Conservation (phyloP, 2,329 filamentous ascomycete genomes). For the Blumeria graminis region DNA sequence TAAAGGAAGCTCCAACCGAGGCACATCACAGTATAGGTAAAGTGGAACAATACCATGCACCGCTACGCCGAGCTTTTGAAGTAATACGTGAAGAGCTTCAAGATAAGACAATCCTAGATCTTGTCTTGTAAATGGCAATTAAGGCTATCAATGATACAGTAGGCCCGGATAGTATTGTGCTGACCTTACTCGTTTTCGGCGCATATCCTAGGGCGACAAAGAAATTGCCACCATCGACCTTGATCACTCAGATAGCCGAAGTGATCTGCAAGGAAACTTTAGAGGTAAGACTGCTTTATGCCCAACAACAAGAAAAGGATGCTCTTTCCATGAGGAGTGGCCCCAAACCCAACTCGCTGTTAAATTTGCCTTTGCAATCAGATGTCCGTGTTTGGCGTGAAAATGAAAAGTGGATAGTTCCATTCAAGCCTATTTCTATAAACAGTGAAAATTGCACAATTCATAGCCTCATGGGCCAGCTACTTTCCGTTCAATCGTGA, state of each 20-base stretch:
- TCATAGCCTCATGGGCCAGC: background rate
- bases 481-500: slow-evolving; percentile 2
- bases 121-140: slow-evolving; percentile 4
- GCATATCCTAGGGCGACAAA: slow-evolving; percentile 2
- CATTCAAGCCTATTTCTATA: slow-evolving; percentile 3
- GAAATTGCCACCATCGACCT: background rate
- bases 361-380: slow-evolving; percentile 2
- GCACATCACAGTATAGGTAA: too few species aligned
- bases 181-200: slow-evolving; percentile 4
- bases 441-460: slow-evolving; percentile 3
- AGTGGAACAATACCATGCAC: slow-evolving; percentile 1
- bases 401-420: slow-evolving; percentile 1
- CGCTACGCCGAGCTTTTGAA: slow-evolving; percentile 2
- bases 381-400: slow-evolving; percentile 4
- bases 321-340: slow-evolving; percentile 3
- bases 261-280: slow-evolving; percentile 2
- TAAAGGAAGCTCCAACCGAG: too few species aligned
- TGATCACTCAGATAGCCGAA: slow-evolving; percentile 1
- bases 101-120: background rate
- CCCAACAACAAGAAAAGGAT: slow-evolving; percentile 2
- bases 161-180: slow-evolving; percentile 3
- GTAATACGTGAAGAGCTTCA: slow-evolving; percentile 3
- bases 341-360: background rate
- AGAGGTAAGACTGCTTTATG: slow-evolving; percentile 1
- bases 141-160: slow-evolving; percentile 3